phyloP scores from a whole-genome alignment of 2,329 filamentous ascomycete genomes.

The Calonectria pseudoreteaudii region DNA sequence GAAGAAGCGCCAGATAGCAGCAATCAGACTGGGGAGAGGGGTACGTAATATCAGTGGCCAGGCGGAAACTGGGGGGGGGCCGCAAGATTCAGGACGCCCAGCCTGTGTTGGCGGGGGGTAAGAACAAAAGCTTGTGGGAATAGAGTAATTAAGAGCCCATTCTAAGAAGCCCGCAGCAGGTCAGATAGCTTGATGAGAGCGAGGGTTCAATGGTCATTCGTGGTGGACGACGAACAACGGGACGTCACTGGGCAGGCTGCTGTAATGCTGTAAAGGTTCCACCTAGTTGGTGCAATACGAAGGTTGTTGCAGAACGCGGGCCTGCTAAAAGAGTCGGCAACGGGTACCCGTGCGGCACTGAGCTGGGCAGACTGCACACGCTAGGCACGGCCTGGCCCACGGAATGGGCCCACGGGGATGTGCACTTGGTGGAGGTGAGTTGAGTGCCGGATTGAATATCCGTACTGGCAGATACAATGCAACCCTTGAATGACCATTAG shows the following conservation, averaged over 20 bases:
- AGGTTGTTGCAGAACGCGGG: background rate
- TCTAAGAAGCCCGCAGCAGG: constrained; percentile 6
- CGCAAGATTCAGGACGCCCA: constrained; percentile 15
- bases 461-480: background rate
- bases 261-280: constrained; percentile 9
- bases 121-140: background rate
- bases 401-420: constrained; percentile 10
- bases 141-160: background rate
- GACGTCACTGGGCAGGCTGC: constrained; percentile 16
- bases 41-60: constrained; percentile 23
- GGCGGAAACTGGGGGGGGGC: constrained; percentile 21
- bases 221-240: background rate
- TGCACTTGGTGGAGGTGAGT: background rate
- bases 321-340: constrained; percentile 18
- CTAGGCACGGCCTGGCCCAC: constrained; percentile 8
- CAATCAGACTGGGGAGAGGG: constrained; percentile 18
- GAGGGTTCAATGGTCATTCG: background rate
- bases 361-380: background rate
- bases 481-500: background rate
- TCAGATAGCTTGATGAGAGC: constrained; percentile 1
- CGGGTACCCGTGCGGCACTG: constrained; percentile 22
- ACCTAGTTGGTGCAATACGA: constrained; percentile 6
- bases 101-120: background rate
- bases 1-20: constrained; percentile 9
- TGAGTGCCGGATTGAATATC: background rate